Percentiles rank a stretch among this genome's conserved stretches.
Conservation (phyloP, 2,329 filamentous ascomycete genomes). For the Colletotrichum tamarilloi region DNA sequence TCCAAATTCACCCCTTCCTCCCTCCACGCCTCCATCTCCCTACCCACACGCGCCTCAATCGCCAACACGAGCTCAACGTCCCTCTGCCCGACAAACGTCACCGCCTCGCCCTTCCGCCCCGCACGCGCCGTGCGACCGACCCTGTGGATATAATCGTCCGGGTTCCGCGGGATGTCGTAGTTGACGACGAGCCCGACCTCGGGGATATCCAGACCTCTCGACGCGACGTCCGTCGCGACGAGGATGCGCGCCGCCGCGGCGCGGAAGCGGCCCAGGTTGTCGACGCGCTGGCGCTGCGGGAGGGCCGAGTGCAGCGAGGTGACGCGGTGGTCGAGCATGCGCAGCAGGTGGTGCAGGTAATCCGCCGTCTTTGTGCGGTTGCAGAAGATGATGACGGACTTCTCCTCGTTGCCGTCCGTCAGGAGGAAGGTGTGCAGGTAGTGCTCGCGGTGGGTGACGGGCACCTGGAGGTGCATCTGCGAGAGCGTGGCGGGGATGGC, state of each 20-base stretch:
- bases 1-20: constrained; percentile 97
- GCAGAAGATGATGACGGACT: constrained; percentile 91
- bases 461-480: constrained; percentile 88
- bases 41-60: constrained; percentile 85
- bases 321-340: constrained; percentile 87
- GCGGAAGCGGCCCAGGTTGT: constrained; percentile 92
- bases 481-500: constrained; percentile 84
- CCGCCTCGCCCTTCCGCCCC: constrained; percentile 81
- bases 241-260: constrained; percentile 89
- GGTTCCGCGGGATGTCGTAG: constrained; percentile 95
- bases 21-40: constrained; percentile 83
- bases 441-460: constrained; percentile 92
- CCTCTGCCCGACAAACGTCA: constrained; percentile 91
- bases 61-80: constrained; percentile 92
- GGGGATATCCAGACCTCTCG: constrained; percentile 94
- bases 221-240: constrained; percentile 94
- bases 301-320: constrained; percentile 91
- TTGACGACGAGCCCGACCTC: constrained; percentile 92
- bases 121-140: constrained; percentile 96
- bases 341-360: constrained; percentile 87
- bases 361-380: constrained; percentile 92
- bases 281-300: constrained; percentile 83
- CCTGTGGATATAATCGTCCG: constrained; percentile 96
- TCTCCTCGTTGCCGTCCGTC: constrained; percentile 79
- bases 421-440: constrained; percentile 91